Base-by-base conservation (phyloP, 345 rosid species). In the Eucalyptus cloeziana region DNA sequence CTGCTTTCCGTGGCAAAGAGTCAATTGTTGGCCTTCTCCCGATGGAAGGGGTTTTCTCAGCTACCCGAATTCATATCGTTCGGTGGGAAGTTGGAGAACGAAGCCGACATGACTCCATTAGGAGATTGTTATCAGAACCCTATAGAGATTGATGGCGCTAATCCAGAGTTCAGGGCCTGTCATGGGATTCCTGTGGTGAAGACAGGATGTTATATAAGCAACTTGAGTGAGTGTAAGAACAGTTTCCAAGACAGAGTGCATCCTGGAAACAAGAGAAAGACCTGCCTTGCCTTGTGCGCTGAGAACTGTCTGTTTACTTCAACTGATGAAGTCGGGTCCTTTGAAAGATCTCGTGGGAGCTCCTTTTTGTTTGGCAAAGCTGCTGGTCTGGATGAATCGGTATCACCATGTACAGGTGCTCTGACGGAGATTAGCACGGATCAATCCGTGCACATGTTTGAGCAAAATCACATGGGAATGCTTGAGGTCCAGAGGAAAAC, bases 11-110 rank as follows among this genome's bases (percentile, higher is more conserved):
- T 90, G 51, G 89, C 91, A 40, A 90, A 90, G 89, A 95, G 98
- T 87, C 95, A 92, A 87, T 86, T 96, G 88, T 91, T 93, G 90
- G 96, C 97, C 85, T 95, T 95, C 90, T 88, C 88, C 91, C 94
- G 91, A 45, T 96, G 95, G 97, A 97, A 94, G 92, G 97, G 97
- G 69, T 93, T 90, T 88, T 54, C 90, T 37, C 90, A 90, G 43
- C 93, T 96, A 85, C 97, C 97, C 6, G 94, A 92, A 92, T 91
- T 95, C 87, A 92, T 90, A 91, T 60, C 91, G 43, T 92, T 94
- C 58, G 89, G 88, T 47, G 94, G 93, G 37, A 89, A 92, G 89
- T 88, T 90, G 86, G 95, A 94, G 91, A 89, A 91, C 69, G 94
- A 93, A 85, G 94, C 91, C 33, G 94, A 94, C 85, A 40, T 40